A percentile compares a stretch with the other conserved stretches of the same genome.
phyloP scores from a whole-genome alignment of 139 green algal species.

The Micromonas commoda region DNA sequence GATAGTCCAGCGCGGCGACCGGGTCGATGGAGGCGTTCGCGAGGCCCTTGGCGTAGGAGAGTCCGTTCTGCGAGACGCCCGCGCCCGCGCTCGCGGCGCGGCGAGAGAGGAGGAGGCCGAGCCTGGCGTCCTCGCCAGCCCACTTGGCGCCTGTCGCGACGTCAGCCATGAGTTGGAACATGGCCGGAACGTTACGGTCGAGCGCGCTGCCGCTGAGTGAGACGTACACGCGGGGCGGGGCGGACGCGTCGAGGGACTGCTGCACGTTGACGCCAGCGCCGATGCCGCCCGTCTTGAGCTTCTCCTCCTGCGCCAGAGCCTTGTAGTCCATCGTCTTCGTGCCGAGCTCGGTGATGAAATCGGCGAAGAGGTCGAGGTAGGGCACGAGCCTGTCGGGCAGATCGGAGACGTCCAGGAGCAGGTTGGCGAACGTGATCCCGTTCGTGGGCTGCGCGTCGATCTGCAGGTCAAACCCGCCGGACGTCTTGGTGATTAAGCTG shows the following conservation, averaged over 20 bases:
- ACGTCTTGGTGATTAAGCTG: background rate
- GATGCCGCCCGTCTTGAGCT: constrained; percentile 22
- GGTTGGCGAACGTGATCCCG: constrained; percentile 17
- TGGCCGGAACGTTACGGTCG: constrained; percentile 24
- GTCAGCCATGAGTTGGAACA: constrained; percentile 29
- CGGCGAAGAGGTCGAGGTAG: constrained; percentile 30
- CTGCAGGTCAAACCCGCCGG: constrained; percentile 7
- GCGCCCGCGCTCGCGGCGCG: background rate
- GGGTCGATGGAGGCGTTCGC: background rate
- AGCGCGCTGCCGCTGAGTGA: constrained; percentile 11
- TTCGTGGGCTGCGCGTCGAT: constrained; percentile 33
- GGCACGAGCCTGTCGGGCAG: constrained; percentile 25
- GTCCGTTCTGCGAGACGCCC: background rate
- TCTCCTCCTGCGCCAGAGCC: constrained; percentile 20
- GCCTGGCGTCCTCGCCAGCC: constrained; percentile 20
- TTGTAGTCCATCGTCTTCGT: constrained; percentile 17
- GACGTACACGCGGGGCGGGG: background rate
- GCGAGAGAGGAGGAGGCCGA: constrained; percentile 6
- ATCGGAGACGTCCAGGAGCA: background rate
- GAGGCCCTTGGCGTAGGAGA: constrained; percentile 20
- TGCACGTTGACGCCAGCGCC: background rate
- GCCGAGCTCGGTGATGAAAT: constrained; percentile 25
- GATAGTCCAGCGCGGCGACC: constrained; percentile 10
- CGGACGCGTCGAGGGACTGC: background rate
- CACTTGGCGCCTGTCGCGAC: constrained; percentile 6